Base-by-base conservation (phyloP, 192 early-diverging fungal species). In the Coemansia guatemalensis region DNA sequence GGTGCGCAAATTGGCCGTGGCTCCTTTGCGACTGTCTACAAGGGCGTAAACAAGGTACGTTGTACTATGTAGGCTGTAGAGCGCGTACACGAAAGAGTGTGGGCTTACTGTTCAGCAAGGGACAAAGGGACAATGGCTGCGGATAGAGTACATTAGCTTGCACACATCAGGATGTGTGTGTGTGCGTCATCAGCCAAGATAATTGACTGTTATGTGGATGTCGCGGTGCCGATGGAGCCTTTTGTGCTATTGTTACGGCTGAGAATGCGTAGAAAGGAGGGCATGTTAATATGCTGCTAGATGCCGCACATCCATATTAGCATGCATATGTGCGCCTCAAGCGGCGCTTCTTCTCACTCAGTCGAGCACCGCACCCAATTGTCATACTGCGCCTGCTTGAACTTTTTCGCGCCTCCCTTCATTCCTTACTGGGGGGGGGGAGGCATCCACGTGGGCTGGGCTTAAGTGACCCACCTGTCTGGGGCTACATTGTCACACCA, bases 21-120 rank as follows among this genome's bases (percentile, higher is more conserved):
- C 8, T 96, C 94, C 3, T 99, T 97, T 85, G 96, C 96, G 44
- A 95, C 89, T 5, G 96, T 99, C 7, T 97, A 91, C 75, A 86
- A 86, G 55, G 92, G 87, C 12, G 61, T 86, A 23, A 86, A 90
- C 65, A 91, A 85, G 87, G 88, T 83, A 83, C 61, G 55, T 58
- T 2, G 20, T 22, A 23, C 11, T 44, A 44, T 6, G 39, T 17
- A n/a, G n/a, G n/a, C n/a, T n/a, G n/a, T 44, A 3, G 39, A 44
- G 14, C 12, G 12, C 39, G 17, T 44, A 44, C 39, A 44, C 39
- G 39, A 23, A 53, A 53, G 23, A 23, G 14, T 23, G 21, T 27
- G 51, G 23, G 32, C 22, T 53, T 7, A 53, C 39, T 44, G 39
- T 44, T 44, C 14, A 12, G 17, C 3, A 17, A 44, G 39, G 39